Evolutionary conservation across 179 eudicot genomes (phyloP).

Genomic region (Beta lomatogona): DNA sequence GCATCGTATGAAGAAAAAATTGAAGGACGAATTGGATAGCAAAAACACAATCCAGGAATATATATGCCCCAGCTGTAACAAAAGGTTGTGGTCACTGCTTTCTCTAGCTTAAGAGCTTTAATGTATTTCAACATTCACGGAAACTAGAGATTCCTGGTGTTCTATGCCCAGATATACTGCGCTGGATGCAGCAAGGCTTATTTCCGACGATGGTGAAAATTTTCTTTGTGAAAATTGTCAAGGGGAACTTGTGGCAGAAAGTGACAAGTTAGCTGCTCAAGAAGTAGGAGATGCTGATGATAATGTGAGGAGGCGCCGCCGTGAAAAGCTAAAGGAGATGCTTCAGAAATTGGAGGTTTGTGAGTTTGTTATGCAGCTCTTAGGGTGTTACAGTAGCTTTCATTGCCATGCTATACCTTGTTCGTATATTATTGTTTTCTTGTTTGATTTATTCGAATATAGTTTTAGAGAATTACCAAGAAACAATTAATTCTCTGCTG

Average conservation of each 20-base stretch:
- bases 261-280: conserved; percentile 88
- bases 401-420: neutral
- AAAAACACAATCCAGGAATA: conserved; percentile 94
- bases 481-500: neutral
- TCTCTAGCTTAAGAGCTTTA: conserved; percentile 23
- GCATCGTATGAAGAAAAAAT: conserved; percentile 91
- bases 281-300: conserved; percentile 93
- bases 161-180: conserved; percentile 77
- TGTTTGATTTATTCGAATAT: neutral
- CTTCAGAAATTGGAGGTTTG: conserved; percentile 89
- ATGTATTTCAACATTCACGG: conserved; percentile 21
- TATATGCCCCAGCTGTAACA: conserved; percentile 84
- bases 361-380: neutral
- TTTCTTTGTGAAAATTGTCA: conserved; percentile 95
- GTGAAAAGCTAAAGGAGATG: conserved; percentile 79
- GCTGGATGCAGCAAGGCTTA: conserved; percentile 86
- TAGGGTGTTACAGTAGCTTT: neutral
- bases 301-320: conserved; percentile 88
- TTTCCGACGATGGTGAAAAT: conserved; percentile 70
- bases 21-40: conserved; percentile 93
- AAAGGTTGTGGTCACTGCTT: conserved; percentile 55
- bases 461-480: neutral
- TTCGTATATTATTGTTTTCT: neutral
- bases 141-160: conserved; percentile 31
- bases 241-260: conserved; percentile 87